Conservation (phyloP, 2,329 filamentous ascomycete species). For the Trichoderma atrobrunneum region DNA sequence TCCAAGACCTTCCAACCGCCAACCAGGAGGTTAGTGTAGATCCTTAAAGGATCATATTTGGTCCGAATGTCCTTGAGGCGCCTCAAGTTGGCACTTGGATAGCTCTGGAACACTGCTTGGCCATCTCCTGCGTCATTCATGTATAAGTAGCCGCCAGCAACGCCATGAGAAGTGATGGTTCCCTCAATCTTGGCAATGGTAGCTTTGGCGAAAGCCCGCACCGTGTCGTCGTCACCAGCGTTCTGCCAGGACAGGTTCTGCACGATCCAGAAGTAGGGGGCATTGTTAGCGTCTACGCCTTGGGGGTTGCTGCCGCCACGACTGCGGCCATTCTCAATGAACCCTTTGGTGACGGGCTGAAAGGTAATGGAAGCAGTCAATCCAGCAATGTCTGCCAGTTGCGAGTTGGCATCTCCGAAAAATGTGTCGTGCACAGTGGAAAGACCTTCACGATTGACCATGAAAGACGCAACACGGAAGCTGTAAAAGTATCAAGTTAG, state of each 20-base stretch:
- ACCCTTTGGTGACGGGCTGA: neutral
- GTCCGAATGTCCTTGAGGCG: neutral
- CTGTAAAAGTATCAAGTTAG: neutral
- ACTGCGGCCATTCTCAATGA: neutral
- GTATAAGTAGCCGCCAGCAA: neutral
- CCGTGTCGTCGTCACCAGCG: neutral
- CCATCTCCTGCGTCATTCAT: neutral
- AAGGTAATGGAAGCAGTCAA: neutral
- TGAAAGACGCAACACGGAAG: constrained; percentile 2
- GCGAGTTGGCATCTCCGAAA: neutral
- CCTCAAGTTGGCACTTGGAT: neutral
- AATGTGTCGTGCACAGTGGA: neutral
- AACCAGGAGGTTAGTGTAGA: constrained; percentile 1
- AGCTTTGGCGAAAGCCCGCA: neutral
- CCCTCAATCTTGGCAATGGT: neutral
- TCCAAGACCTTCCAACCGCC: neutral
- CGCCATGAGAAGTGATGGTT: neutral
- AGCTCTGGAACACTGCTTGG: neutral
- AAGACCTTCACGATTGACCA: neutral
- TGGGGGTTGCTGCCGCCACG: constrained; percentile 1
- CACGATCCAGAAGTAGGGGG: constrained; percentile 2
- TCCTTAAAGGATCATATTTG: neutral
- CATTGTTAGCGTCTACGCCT: neutral
- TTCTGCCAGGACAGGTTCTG: neutral
- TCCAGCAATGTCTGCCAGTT: neutral